Base-by-base conservation (phyloP, 805 yeast species). In the Lipomyces oligophaga region DNA sequence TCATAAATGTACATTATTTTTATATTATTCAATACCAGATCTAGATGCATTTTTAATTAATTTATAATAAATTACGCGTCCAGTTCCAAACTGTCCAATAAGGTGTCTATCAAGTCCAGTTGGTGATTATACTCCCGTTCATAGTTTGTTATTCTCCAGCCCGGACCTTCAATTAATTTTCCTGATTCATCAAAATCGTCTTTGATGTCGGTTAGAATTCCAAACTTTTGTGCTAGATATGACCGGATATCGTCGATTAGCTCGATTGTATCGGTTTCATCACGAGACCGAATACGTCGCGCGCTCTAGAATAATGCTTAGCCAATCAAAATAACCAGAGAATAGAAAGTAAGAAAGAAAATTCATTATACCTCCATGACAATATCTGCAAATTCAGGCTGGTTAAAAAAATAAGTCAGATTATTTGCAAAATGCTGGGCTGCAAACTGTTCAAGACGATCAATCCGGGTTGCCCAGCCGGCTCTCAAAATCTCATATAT, bases 231-330 rank as follows among this genome's bases (percentile, higher is more conserved):
- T 10, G 67, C 58, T 37, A 85, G 63, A 54, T 79, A 81, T 62
- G 74, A 85, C 53, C 88, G 69, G 8, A 85, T 80, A 65, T 84
- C 94, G 63, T 84, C 95, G 22, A 85, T 70, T 55, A 85, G 67
- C 58, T 85, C 95, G 59, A 85, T 81, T 1, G 90, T 81, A 65
- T 85, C 95, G 0, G 84, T 81, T 49, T 79, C 85, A 55, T 85
- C 80, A 60, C 93, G 72, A 13, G 62, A 64, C 18, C 72, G 59
- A 40, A 85, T 83, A 56, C 85, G 67, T 13, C 58, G 53, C 0
- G 90, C 82, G 60, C 78, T n/a, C n/a, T n/a, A n/a, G n/a, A n/a
- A n/a, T n/a, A n/a, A n/a, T n/a, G n/a, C n/a, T n/a, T n/a, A n/a
- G n/a, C n/a, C n/a, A n/a, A n/a, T n/a, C n/a, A n/a, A n/a, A n/a